Conservation (phyloP, 75 land plant genomes). For the Adiantum capillusveneris region DNA sequence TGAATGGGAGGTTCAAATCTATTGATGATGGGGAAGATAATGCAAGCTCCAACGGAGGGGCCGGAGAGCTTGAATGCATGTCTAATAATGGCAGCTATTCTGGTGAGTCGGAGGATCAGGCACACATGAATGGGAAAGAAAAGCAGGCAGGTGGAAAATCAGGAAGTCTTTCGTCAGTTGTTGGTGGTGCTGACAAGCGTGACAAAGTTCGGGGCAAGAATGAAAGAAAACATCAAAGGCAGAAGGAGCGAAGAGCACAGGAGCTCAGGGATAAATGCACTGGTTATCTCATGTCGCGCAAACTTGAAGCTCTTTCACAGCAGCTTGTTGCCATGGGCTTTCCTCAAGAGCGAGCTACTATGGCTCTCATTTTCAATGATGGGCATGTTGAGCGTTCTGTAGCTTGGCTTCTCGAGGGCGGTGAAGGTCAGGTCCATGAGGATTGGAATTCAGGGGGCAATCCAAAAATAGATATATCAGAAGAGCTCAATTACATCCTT, state of each 20-base stretch:
- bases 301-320: conserved; percentile 67
- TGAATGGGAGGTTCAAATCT: conserved; percentile 38
- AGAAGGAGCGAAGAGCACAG: conserved; percentile 83
- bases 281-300: conserved; percentile 77
- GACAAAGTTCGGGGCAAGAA: conserved; percentile 81
- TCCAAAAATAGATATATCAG: conserved; percentile 73
- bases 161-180: conserved; percentile 45
- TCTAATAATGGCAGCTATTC: conserved; percentile 81
- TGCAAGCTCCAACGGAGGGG: conserved; percentile 19
- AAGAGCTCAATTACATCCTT: conserved; percentile 60
- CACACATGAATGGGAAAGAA: conserved; percentile 30
- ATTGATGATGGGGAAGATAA: conserved; percentile 60
- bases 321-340: conserved; percentile 90
- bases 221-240: conserved; percentile 90
- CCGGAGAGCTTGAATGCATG: conserved; percentile 47
- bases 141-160: conserved; percentile 11
- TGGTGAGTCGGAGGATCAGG: conserved; percentile 76
- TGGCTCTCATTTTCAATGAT: conserved; percentile 85
- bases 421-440: conserved; percentile 23
- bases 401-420: conserved; percentile 68
- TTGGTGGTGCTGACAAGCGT: conserved; percentile 55
- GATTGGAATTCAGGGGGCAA: conserved; percentile 28
- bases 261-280: conserved; percentile 74
- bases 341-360: conserved; percentile 70
- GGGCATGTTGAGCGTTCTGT: conserved; percentile 79